Conservation (phyloP, 345 rosid genomes). For the Populus deltoides region DNA sequence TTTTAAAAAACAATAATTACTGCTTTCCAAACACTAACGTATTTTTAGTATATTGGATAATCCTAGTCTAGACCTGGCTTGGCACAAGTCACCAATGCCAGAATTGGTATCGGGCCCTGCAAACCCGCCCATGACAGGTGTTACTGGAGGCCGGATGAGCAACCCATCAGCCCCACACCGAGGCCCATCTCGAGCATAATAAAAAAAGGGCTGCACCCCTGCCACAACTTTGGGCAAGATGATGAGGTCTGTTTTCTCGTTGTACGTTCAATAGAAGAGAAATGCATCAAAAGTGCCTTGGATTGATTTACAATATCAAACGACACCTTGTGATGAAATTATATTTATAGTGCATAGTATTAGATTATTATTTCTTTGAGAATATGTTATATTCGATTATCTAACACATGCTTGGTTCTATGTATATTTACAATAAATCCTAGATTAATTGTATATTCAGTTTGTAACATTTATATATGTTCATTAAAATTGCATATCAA, state of each 20-base stretch:
- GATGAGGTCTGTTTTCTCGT: conserved; percentile 34
- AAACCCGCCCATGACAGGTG: conserved; percentile 81
- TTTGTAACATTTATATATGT: no score
- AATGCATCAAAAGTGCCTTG: conserved; percentile 24
- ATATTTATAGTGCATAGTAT: no score
- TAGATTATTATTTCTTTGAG: no score
- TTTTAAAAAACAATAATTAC: no score
- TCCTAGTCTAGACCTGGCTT: conserved; percentile 79
- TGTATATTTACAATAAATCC: no score
- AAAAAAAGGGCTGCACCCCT: conserved; percentile 84
- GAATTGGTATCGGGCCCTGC: conserved; percentile 79
- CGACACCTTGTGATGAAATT: no score
- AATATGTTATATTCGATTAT: no score
- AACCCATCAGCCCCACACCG: conserved; percentile 82
- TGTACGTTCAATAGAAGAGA: conserved; percentile 70
- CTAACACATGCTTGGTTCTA: no score
- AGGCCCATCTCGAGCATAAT: conserved; percentile 67
- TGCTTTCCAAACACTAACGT: no score
- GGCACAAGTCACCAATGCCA: conserved; percentile 72
- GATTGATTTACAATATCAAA: no score
- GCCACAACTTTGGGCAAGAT: conserved; percentile 64
- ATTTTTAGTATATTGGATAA: conserved; percentile 73
- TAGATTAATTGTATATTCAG: no score
- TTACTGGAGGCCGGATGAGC: conserved; percentile 71
- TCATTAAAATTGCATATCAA: no score